phyloP scores from a whole-genome alignment of 176 grass and related monocot genomes.

The Aechmea fasciata region DNA sequence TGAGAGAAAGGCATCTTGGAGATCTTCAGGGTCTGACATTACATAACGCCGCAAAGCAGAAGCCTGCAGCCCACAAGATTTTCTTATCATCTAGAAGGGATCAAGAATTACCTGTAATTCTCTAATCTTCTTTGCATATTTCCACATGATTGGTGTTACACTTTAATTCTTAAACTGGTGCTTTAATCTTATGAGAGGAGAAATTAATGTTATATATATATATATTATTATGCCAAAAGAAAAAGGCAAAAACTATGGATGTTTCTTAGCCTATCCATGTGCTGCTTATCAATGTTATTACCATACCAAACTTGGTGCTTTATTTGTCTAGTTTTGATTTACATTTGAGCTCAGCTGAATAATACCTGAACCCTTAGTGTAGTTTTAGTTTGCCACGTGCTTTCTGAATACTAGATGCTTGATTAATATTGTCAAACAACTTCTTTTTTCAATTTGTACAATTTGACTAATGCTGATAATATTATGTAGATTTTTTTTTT shows the following conservation, averaged over 20 bases:
- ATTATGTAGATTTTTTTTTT: background rate
- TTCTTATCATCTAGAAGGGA: slow-evolving; percentile 64
- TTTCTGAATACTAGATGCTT: too few relatives aligned
- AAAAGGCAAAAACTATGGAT: background rate
- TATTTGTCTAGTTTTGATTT: too few relatives aligned
- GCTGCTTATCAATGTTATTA: too few relatives aligned
- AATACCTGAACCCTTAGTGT: too few relatives aligned
- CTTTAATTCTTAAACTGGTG: background rate
- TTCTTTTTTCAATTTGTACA: too few relatives aligned
- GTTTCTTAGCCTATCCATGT: too few relatives aligned
- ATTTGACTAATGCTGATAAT: too few relatives aligned
- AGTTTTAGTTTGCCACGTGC: too few relatives aligned
- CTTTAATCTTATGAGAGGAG: background rate
- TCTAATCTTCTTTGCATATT: background rate
- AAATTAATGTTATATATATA: slow-evolving; percentile 6
- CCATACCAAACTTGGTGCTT: too few relatives aligned
- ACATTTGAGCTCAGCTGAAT: too few relatives aligned
- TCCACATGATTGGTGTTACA: background rate
- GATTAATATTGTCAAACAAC: too few relatives aligned
- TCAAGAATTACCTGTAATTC: slow-evolving; percentile 62
- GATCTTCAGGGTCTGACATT: slow-evolving; percentile 77
- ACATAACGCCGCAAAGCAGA: slow-evolving; percentile 45
- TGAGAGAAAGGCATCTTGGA: slow-evolving; percentile 72
- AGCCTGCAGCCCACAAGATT: slow-evolving; percentile 53
- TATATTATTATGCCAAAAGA: background rate